Evolutionary conservation across 345 rosid species (phyloP), one percentile per base, ranked within the genome.

Genomic region (Eucalyptus victrix): DNA sequence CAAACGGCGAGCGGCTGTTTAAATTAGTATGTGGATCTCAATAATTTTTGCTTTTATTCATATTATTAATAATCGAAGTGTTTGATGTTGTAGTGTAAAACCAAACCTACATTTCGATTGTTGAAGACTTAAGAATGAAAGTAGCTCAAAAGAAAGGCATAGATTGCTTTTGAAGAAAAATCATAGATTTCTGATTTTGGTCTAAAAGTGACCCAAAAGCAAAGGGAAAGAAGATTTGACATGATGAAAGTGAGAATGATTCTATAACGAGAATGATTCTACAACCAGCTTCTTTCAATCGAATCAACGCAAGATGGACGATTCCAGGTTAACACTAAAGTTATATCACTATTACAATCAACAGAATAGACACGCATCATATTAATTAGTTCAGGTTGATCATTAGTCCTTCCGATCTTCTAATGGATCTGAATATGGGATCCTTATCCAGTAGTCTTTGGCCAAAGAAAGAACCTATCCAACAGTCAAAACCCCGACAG

Each of bases 81-180:
- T 62, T 62, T 30, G 9, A 30, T n/a, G 32, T 30, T n/a, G 3
- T n/a, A 0, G 4, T 8, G 21, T n/a, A n/a, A 3, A n/a, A n/a
- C 40, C 5, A 65, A 65, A 16, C 12, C 16, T 15, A 65, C 18
- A n/a, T 65, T 65, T n/a, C 2, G 37, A n/a, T 62, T 6, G 9
- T n/a, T n/a, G 9, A 65, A 65, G 9, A 65, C 40, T n/a, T 15
- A 16, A 65, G 34, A 32, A 65, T 0, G 9, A 16, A 65, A 65
- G 19, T n/a, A 8, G 11, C 11, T 65, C 2, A 16, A n/a, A 15
- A 30, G 0, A 4, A n/a, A 7, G 34, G 17, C 69, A 13, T 62
- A 30, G 34, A 30, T 62, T 30, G 8, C 69, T 0, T 56, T 56
- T 30, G 69, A 62, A 53, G 58, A 53, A 53, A 21, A 62, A 30